phyloP scores from a whole-genome alignment of 768 basidiomycete species.

The Xerocomellus intermedius region DNA sequence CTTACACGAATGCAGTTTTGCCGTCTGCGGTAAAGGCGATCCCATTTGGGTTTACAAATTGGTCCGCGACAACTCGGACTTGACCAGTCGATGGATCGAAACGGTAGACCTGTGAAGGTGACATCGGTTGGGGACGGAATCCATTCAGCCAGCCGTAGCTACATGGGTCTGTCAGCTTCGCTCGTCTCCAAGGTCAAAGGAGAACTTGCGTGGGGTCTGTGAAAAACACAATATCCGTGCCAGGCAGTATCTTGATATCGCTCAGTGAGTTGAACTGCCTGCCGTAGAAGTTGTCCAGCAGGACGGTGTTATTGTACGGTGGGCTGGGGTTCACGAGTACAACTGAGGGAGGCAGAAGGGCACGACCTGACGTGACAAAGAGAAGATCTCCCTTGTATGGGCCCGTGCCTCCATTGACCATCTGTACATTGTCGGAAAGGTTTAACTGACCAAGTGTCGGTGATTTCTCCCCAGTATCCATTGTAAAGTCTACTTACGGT shows the following conservation, averaged over 20 bases:
- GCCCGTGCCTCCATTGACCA: slow-evolving; percentile 71
- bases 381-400: slow-evolving; percentile 58
- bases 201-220: slow-evolving; percentile 62
- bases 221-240: slow-evolving; percentile 67
- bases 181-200: not conserved
- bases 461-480: not conserved
- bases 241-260: slow-evolving; percentile 72
- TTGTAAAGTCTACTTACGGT: slow-evolving; percentile 33
- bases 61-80: slow-evolving; percentile 72
- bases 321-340: slow-evolving; percentile 61
- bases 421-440: slow-evolving; percentile 58
- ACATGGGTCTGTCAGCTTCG: not conserved
- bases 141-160: slow-evolving; percentile 65
- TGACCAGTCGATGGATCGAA: slow-evolving; percentile 57
- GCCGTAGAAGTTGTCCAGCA: slow-evolving; percentile 78
- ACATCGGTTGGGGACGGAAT: slow-evolving; percentile 63
- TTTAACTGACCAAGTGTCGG: slow-evolving; percentile 43
- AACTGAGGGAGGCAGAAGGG: slow-evolving; percentile 57
- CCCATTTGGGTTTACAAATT: slow-evolving; percentile 72
- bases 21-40: slow-evolving; percentile 71
- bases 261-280: slow-evolving; percentile 83
- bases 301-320: slow-evolving; percentile 64
- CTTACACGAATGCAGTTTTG: slow-evolving; percentile 60
- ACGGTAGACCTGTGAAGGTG: slow-evolving; percentile 31
- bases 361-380: slow-evolving; percentile 65